Base-by-base conservation (phyloP, 2,329 filamentous ascomycete species). In the Davidsoniella virescens region DNA sequence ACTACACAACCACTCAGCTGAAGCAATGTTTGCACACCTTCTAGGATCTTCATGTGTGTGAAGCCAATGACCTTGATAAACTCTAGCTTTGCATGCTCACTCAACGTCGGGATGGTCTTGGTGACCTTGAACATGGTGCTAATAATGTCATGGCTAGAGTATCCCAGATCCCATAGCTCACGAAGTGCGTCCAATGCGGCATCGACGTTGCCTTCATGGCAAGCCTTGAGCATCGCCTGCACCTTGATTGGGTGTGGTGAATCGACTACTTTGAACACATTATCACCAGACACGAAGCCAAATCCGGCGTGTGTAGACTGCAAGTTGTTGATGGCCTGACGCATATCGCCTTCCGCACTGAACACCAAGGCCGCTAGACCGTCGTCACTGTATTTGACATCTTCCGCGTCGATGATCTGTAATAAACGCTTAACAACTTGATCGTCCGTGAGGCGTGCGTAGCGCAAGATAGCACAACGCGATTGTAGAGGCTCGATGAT, bases 401-500 rank as follows among this genome's bases (percentile, higher is more conserved):
- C 80, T 66, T 98, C 92, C 1, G 87, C 87, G 62, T 92, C 83
- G 62, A 87, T 92, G 58, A 98, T 92, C 62, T 96, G 88, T 65
- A 92, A 70, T 54, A 98, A 66, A 39, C 92, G 78, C 69, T 90
- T 88, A 47, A 95, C 87, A 23, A 98, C 80, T 64, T 98, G 90
- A 10, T 78, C 82, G 62, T 98, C 92, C 2, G 90, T 95, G 56
- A 98, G 73, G 51, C 90, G 82, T 29, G 88, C 82, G 65, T 95
- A 98, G 53, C 92, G 82, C 50, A 98, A 75, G 62, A 98, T 96
- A 17, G 92, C 92, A 63, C 92, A 98, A 59, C 92, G 80, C 16
- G 88, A 95, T 65, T 98, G 92, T 47, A 98, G 72, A n/a, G 92
- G 92, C 65, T 98, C 92, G 64, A 98, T 98, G 62, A 98, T 96